phyloP scores from a whole-genome alignment of 352 stramenopile species.

The Phytophthora nicotianae region DNA sequence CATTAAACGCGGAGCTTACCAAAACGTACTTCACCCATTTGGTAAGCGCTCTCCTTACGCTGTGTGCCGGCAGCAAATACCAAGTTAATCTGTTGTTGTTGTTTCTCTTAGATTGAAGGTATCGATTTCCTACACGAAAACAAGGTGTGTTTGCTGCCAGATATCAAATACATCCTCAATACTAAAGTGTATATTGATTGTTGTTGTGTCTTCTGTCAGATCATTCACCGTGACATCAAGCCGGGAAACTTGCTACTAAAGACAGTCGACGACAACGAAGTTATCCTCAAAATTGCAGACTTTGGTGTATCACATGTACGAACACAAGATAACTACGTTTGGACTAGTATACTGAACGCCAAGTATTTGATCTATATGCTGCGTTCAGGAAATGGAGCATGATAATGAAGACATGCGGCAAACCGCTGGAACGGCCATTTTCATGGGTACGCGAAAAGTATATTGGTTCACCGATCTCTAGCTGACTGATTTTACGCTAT shows the following conservation, averaged over 20 bases:
- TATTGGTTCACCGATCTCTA: neutral
- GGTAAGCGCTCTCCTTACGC: constrained; percentile 34
- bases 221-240: constrained; percentile 87
- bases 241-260: constrained; percentile 80
- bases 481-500: neutral
- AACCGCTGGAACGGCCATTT: constrained; percentile 78
- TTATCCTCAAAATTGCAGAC: constrained; percentile 81
- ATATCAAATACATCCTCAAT: no score
- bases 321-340: neutral
- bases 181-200: neutral
- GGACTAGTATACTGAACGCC: neutral
- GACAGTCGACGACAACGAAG: constrained; percentile 53
- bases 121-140: constrained; percentile 86
- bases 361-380: neutral
- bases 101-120: constrained; percentile 64
- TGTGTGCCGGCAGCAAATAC: neutral
- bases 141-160: constrained; percentile 43
- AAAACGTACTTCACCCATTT: constrained; percentile 83
- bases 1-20: constrained; percentile 56
- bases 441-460: constrained; percentile 50
- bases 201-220: constrained; percentile 25
- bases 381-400: constrained; percentile 65
- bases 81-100: neutral
- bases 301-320: constrained; percentile 81
- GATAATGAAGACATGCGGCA: constrained; percentile 77